phyloP scores from a whole-genome alignment of 2,329 filamentous ascomycete genomes.

The Botrytis aclada region DNA sequence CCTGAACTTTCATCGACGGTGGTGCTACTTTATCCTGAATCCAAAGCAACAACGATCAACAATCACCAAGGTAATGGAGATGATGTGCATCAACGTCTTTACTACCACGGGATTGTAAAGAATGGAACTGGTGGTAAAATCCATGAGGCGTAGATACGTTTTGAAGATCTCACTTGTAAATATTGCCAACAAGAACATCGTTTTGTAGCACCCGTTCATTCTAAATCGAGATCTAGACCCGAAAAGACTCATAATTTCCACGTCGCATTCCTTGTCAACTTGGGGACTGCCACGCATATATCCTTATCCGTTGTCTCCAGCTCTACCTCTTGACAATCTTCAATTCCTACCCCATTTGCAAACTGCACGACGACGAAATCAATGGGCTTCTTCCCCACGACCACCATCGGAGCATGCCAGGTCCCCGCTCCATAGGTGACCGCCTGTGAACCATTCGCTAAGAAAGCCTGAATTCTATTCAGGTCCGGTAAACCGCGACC shows the following conservation, averaged over 20 bases:
- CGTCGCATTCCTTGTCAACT: constrained; percentile 7
- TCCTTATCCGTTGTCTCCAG: constrained; percentile 19
- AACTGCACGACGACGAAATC: constrained; percentile 91
- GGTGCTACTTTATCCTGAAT: constrained; percentile 12
- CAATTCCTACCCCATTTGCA: constrained; percentile 73
- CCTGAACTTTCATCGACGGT: neutral
- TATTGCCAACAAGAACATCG: neutral
- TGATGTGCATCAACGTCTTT: constrained; percentile 16
- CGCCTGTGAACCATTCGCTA: constrained; percentile 73
- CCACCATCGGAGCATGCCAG: constrained; percentile 96
- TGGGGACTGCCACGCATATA: constrained; percentile 29
- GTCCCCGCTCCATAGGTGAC: constrained; percentile 90
- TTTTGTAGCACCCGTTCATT: neutral
- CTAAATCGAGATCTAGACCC: neutral
- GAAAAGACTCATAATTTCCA: constrained; percentile 21
- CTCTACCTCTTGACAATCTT: constrained; percentile 83
- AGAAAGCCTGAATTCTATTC: constrained; percentile 66
- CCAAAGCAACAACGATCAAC: neutral
- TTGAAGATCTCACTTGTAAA: neutral
- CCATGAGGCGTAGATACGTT: neutral
- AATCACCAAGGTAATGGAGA: constrained; percentile 1
- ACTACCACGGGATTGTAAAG: neutral
- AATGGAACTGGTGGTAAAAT: neutral
- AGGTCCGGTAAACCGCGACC: constrained; percentile 64
- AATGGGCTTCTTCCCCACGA: constrained; percentile 65